Evolutionary conservation across 2,329 filamentous ascomycete species (phyloP).

Genomic region (Ophiosphaerella herpotricha): DNA sequence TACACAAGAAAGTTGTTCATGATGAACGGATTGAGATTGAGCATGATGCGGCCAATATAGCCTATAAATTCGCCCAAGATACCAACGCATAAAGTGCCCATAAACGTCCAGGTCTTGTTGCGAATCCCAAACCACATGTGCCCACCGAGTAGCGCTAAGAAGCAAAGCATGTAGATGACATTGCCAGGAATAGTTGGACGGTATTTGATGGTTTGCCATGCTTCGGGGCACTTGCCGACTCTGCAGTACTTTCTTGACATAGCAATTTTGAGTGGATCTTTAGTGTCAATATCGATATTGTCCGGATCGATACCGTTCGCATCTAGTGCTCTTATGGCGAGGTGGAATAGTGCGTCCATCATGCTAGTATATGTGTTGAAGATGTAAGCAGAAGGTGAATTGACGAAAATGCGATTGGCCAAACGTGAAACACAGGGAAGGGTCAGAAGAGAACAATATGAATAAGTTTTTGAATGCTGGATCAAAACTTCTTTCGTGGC

Average conservation of each 20-base stretch:
- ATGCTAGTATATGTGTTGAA: not conserved
- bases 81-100: slow-evolving; percentile 52
- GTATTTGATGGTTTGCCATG: slow-evolving; percentile 56
- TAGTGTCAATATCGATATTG: slow-evolving; percentile 23
- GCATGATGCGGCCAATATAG: slow-evolving; percentile 58
- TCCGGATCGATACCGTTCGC: slow-evolving; percentile 26
- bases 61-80: slow-evolving; percentile 59
- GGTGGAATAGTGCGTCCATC: slow-evolving; percentile 8
- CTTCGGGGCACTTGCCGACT: slow-evolving; percentile 51
- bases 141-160: slow-evolving; percentile 51
- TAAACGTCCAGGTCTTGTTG: slow-evolving; percentile 59
- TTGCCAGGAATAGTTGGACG: slow-evolving; percentile 57
- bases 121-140: slow-evolving; percentile 56
- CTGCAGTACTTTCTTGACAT: slow-evolving; percentile 28
- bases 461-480: not conserved
- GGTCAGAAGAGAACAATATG: not conserved
- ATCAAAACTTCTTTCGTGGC: not conserved
- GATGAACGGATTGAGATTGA: slow-evolving; percentile 58
- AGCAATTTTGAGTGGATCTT: slow-evolving; percentile 16
- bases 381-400: not conserved
- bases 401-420: not conserved
- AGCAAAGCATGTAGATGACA: slow-evolving; percentile 55
- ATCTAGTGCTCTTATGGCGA: slow-evolving; percentile 9
- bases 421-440: not conserved
- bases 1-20: slow-evolving; percentile 57